Evolutionary conservation across 768 basidiomycete genomes (phyloP), one percentile per base, ranked within the genome.

Genomic region (Kwoniella bestiolae): DNA sequence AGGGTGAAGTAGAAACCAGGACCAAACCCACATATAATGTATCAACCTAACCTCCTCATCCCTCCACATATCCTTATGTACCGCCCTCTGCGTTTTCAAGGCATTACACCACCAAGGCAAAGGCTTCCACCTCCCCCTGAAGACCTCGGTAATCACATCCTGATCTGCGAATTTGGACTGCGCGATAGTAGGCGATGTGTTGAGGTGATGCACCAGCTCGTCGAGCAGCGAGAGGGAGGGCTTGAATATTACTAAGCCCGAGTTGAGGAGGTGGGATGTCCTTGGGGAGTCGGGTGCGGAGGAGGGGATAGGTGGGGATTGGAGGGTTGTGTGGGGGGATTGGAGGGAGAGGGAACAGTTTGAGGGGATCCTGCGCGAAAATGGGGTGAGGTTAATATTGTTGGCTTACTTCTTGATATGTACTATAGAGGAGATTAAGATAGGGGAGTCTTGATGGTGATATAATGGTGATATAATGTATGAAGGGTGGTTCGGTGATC

Each of bases 161-260:
- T 99, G 95, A 80, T 99, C 95, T 1, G 92, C 88, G 79, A 97
- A 96, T n/a, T 79, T 80, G 83, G 85, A 88, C 0, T 83, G 82
- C 3, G 84, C 64, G 7, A 90, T 83, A 9, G 84, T 83, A 2
- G 86, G 85, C 8, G 86, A 86, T 4, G 83, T 85, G 60, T 83
- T 81, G 34, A 94, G 85, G 76, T 85, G 88, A 47, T 85, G 74
- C 34, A 83, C 76, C 64, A 98, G 84, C 7, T 78, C 79, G 16
- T 85, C 76, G 62, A 87, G 84, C 4, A 89, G 83, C 26, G 83
- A 77, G 11, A 72, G 53, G 2, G 91, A 93, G 1, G 96, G 95
- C 23, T 85, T 86, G 49, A 97, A 84, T 49, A 97, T 63, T 62
- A 99, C 90, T 8, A 89, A 86, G 9, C 95, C 95, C 0, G 90